Base-by-base conservation (phyloP, 2,329 filamentous ascomycete species). In the Tolypocladium tropicale region DNA sequence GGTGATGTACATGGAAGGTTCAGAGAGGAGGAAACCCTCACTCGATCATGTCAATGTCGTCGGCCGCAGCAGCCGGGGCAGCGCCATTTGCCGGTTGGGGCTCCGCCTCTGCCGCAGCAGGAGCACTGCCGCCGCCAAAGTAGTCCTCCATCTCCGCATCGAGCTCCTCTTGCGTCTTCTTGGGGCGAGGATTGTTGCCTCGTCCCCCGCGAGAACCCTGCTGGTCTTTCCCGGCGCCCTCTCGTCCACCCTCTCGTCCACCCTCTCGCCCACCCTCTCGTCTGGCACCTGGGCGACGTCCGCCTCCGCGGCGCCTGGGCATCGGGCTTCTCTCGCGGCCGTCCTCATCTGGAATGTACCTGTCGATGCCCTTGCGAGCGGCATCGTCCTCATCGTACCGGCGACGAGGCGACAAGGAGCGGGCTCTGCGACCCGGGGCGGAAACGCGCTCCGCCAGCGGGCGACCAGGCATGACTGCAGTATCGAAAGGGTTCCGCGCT, bases 131-230 rank as follows among this genome's bases (percentile, higher is more conserved):
- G 30, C 74, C 75, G 33, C 80, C 85, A 77, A 90, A 96, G 71
- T 96, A 96, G 67, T 96, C 90, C 33, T 86, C 90, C 92, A 96
- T 96, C 73, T 96, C 92, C n/a, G 89, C 90, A 69, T 96, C 92
- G 43, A 96, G 78, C 69, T 96, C 90, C 64, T 95, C 89, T 62
- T 91, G 88, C 0, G 92, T 96, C 80, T 95, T 96, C 72, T 84
- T 87, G 2, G 84, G 79, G 52, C 89, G 81, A 41, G 80, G 79
- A 54, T 76, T 74, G 54, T 76, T 73, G 25, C 71, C 70, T 28
- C 73, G 68, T 43, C 70, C 72, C 25, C 70, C 71, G 30, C 74
- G 69, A 16, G 70, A 74, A 61, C 72, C 60, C 33, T 70, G 64
- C 33, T 68, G 63, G 11, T 64, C 66, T 51, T 63, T 64, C 50